Conservation (phyloP, 352 stramenopile species). For the Blastocystis sp. region DNA sequence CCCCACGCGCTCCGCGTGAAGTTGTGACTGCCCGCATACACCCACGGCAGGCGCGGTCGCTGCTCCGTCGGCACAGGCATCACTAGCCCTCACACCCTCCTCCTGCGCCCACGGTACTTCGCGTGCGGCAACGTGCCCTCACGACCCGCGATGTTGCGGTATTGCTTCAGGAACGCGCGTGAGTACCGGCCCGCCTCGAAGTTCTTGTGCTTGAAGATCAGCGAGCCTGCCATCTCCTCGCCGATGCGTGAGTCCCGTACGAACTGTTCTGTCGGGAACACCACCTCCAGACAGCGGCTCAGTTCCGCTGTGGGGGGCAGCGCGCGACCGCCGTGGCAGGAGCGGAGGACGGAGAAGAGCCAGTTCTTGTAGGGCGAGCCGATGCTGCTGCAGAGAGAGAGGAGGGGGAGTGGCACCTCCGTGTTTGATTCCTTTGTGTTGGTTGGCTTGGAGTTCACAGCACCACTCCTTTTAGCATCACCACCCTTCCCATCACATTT, state of each 20-base stretch:
- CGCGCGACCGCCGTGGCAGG: not conserved
- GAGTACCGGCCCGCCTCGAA: conserved; percentile 5
- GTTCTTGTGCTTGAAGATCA: conserved; percentile 6
- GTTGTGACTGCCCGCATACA: conserved; percentile 67
- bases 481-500: no score
- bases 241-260: conserved; percentile 36
- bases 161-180: conserved; percentile 13
- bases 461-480: no score
- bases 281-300: not conserved
- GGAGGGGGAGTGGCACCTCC: not conserved
- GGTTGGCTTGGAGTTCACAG: no score
- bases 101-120: conserved; percentile 24
- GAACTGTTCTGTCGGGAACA: conserved; percentile 42
- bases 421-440: not conserved
- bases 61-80: conserved; percentile 56
- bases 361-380: not conserved
- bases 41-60: conserved; percentile 34
- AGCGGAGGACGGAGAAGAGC: conserved; percentile 19
- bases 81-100: not conserved
- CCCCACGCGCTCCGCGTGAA: conserved; percentile 61
- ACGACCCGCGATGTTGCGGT: not conserved
- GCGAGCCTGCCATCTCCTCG: conserved; percentile 48
- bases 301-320: not conserved
- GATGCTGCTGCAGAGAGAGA: conserved; percentile 24
- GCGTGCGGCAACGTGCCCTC: conserved; percentile 20